Percentiles rank a stretch among this genome's conserved stretches.
These are phyloP conservation scores for Nothophoma quercina DNA, from an alignment of 2,329 filamentous ascomycete species.

Conservation along the genomic window DNA sequence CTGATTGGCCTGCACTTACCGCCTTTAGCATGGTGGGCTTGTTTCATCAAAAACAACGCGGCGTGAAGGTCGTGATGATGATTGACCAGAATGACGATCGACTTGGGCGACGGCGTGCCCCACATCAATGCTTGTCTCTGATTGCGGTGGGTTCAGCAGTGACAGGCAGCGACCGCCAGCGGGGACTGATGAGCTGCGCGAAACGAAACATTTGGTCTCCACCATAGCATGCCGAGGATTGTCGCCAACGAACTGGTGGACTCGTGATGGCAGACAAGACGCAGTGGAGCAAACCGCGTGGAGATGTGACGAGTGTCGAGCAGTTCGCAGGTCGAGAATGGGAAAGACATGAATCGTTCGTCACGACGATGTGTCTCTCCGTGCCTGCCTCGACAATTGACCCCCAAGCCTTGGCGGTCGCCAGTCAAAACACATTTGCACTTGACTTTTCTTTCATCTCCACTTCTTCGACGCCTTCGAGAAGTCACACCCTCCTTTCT, in stretches of 20 bases:
- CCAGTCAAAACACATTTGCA: background rate
- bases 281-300: background rate
- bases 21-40: conserved; percentile 12
- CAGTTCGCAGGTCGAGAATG: background rate
- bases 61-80: conserved; percentile 11
- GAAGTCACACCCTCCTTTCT: background rate
- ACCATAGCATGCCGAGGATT: background rate
- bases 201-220: conserved; percentile 11
- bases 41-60: conserved; percentile 16
- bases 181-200: conserved; percentile 3
- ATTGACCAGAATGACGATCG: conserved; percentile 10
- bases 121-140: conserved; percentile 17
- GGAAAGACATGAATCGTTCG: background rate
- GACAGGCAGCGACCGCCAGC: conserved; percentile 4
- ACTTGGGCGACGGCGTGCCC: conserved; percentile 11
- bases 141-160: conserved; percentile 8
- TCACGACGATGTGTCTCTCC: background rate
- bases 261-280: background rate
- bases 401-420: conserved; percentile 15
- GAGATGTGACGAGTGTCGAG: background rate
- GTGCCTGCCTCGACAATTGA: conserved; percentile 1
- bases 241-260: conserved; percentile 9
- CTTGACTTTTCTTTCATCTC: background rate
- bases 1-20: conserved; percentile 18
- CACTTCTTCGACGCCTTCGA: background rate